Percentiles rank a stretch among this genome's conserved stretches.
phyloP scores from a whole-genome alignment of 192 early-diverging fungal species.

The Linnemannia hyalina region DNA sequence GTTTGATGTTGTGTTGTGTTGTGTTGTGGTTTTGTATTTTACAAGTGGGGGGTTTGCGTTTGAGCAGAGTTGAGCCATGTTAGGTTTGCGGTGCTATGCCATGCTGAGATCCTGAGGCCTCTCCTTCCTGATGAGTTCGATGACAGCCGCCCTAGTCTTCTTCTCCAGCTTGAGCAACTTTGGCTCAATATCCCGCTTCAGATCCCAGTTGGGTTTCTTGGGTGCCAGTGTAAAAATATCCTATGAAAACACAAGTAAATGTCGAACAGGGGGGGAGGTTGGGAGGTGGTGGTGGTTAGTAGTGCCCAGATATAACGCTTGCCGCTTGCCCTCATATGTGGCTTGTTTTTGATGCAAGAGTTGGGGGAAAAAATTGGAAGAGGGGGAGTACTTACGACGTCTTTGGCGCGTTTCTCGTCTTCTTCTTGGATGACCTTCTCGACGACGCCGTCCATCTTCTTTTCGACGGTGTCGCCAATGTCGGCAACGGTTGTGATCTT shows the following conservation, averaged over 20 bases:
- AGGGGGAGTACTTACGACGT: constrained; percentile 64
- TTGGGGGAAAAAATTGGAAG: not conserved
- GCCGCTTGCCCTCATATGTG: too few species aligned
- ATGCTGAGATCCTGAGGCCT: constrained; percentile 44
- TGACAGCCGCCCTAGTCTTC: constrained; percentile 76
- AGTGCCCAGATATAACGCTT: not conserved
- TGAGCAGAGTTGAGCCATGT: not conserved
- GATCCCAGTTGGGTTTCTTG: constrained; percentile 90
- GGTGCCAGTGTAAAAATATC: constrained; percentile 88
- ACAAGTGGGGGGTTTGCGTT: not conserved
- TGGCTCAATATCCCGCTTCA: constrained; percentile 88
- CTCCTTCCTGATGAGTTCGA: constrained; percentile 80
- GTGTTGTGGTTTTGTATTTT: not conserved
- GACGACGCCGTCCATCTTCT: constrained; percentile 63
- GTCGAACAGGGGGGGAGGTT: not conserved
- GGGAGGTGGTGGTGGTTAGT: too few species aligned
- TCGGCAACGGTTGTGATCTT: constrained; percentile 62
- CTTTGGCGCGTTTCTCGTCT: constrained; percentile 66
- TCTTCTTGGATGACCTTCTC: constrained; percentile 67
- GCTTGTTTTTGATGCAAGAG: not conserved
- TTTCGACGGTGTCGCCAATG: constrained; percentile 67
- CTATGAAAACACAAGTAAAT: constrained; percentile 42
- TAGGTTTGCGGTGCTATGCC: constrained; percentile 10
- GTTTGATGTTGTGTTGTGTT: not conserved
- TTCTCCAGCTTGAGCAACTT: constrained; percentile 80